Evolutionary conservation across 164 flowering plant species (phyloP), one percentile per base, ranked within the genome.

Genomic region (Umbilicus rupestris): DNA sequence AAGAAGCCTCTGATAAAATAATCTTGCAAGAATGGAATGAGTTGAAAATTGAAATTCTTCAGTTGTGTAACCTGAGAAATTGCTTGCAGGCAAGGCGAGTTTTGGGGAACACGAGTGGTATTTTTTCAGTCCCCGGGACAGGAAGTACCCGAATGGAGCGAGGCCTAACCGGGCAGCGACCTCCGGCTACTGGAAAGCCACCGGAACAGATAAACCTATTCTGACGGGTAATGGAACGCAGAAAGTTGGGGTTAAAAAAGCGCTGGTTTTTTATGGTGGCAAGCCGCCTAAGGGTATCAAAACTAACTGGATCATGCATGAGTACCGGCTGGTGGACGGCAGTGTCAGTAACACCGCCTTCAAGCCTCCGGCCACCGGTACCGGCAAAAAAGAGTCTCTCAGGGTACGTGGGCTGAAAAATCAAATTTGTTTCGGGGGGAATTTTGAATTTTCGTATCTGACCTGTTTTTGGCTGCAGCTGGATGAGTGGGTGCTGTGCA

Each of bases 261-360:
- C 87, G 0, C 71, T 83, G 1, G 87, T 83, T 12, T 83, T 83
- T 63, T 83, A 83, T 62, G 80, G 87, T 6, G 87, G 87, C 11
- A 83, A 78, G 67, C 87, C 87, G 1, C 87, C 87, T 0, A 83
- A 76, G 66, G 87, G 87, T 24, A 64, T 80, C 45, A 83, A 83
- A 70, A 83, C 87, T 22, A 78, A 73, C 69, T 83, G 86, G 86
- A 78, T 82, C 58, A 82, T 82, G 86, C 86, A 82, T 20, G 86
- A 82, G 46, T 82, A 80, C 59, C 73, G 87, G 10, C 77, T 81
- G 4, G 28, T 68, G 8, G 77, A 78, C 50, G 44, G 62, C 39
- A 42, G 58, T 35, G 58, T 31, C 31, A 58, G 47, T 62, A 74
- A 42, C 39, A 31, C 67, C 7, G 20, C 19, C n/a, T 39, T 76